Evolutionary conservation across 176 grass and related monocot genomes (phyloP).

Genomic region (Leersia perrieri): DNA sequence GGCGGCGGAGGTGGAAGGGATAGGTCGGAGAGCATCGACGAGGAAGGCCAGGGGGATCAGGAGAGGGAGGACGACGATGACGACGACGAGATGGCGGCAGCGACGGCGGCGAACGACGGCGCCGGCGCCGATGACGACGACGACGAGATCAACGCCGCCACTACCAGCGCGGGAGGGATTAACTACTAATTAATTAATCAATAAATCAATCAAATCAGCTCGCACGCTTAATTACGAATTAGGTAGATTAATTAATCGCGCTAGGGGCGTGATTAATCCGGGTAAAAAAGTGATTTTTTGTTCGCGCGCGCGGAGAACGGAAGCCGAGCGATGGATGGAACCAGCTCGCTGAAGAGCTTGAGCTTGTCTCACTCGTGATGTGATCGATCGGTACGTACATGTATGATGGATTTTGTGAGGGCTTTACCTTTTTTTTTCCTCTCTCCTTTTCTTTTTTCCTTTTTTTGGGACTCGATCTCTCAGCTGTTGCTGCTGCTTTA

Average conservation of each 20-base stretch:
- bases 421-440: background rate
- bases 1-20: conserved; percentile 46
- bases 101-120: conserved; percentile 4
- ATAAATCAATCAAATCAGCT: background rate
- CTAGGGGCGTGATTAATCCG: conserved; percentile 2
- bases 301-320: conserved; percentile 62
- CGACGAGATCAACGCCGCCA: background rate
- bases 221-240: background rate
- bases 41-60: conserved; percentile 62
- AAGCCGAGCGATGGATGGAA: conserved; percentile 40
- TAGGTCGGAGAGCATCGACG: conserved; percentile 84
- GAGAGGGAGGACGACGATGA: conserved; percentile 45
- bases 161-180: background rate
- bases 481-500: background rate
- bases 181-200: conserved; percentile 35
- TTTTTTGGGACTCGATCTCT: background rate
- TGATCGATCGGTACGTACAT: conserved; percentile 31
- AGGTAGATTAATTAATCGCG: conserved; percentile 4
- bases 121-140: conserved; percentile 8
- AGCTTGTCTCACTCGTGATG: conserved; percentile 61
- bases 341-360: conserved; percentile 17
- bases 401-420: conserved; percentile 25
- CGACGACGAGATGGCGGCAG: conserved; percentile 37
- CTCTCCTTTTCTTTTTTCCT: too few species aligned
- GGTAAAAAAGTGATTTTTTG: conserved; percentile 50